Evolutionary conservation across 1,139 yeast genomes (phyloP), one percentile per base, ranked within the genome.

Genomic region (Entelexis sorbosivorans): DNA sequence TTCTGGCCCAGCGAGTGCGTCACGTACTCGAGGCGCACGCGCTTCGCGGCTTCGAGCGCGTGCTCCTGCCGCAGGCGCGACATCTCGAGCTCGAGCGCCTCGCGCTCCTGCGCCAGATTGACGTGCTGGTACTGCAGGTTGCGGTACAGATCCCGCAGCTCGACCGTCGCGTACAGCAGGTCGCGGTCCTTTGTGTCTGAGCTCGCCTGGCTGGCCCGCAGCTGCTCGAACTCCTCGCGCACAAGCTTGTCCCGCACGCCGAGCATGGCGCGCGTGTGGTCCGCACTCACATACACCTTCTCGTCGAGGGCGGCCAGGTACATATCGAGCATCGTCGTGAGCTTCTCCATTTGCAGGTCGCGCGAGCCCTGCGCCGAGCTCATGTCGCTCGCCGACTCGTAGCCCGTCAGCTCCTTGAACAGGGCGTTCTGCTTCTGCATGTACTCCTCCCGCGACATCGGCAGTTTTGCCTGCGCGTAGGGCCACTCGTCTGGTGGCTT

Each of bases 231-330:
- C 39, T 48, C 48, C 14, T 49, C 45, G 10, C 57, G 42, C 22
- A 54, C 51, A n/a, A 38, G 44, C 31, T 48, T 19, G 31, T 54
- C 57, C 6, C 54, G 47, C 16, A 54, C 38, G 26, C 57, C 57
- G 19, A 54, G 39, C 47, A 49, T 48, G 5, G 57, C 54, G 4
- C 57, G 48, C 29, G 52, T 22, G 48, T 54, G 51, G 42, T 50
- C 52, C 5, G 56, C 57, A 36, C 58, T 53, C 46, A 52, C 44
- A 48, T 53, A 57, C 2, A 55, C 44, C 32, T 53, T 53, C 46
- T 55, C 59, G 44, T 58, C 61, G 22, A 58, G 48, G 13, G 58
- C 54, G 7, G 59, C 58, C 52, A 58, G 47, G 38, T 57, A 59
- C 7, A 58, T 47, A 39, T 57, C 59, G 31, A 58, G 35, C 16